A percentile compares a stretch with the other conserved stretches of the same genome.
Conservation (phyloP, 2,329 filamentous ascomycete species). For the Eutypa lata region DNA sequence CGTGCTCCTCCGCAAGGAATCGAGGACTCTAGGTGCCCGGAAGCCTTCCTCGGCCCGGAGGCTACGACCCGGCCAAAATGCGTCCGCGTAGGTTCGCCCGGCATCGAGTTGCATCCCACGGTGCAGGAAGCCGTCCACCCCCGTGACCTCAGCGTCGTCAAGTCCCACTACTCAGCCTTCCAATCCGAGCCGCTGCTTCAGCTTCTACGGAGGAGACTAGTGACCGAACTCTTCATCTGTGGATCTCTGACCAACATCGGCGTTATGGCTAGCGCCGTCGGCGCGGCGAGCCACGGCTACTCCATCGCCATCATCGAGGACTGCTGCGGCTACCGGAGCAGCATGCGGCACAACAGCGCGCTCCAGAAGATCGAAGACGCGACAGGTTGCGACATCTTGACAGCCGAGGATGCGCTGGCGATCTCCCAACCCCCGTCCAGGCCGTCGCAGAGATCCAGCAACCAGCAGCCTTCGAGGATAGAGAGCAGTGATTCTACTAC, state of each 20-base stretch:
- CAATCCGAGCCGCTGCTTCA: constrained; percentile 69
- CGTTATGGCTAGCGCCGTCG: constrained; percentile 86
- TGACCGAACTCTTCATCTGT: constrained; percentile 86
- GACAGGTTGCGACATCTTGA: constrained; percentile 67
- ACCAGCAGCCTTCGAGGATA: constrained; percentile 10
- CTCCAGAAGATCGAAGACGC: constrained; percentile 69
- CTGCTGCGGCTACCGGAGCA: constrained; percentile 77
- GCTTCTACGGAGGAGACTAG: constrained; percentile 76
- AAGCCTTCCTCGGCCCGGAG: constrained; percentile 39
- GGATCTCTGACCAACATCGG: constrained; percentile 85
- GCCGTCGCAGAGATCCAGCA: constrained; percentile 11
- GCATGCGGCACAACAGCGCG: constrained; percentile 66
- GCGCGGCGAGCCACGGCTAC: constrained; percentile 84
- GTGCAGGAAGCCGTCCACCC: constrained; percentile 43
- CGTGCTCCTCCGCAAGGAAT: constrained; percentile 23
- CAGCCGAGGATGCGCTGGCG: constrained; percentile 56
- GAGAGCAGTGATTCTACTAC: constrained; percentile 21
- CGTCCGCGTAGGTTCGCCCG: constrained; percentile 42
- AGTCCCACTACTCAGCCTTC: constrained; percentile 87
- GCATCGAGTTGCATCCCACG: constrained; percentile 41
- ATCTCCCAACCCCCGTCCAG: constrained; percentile 22
- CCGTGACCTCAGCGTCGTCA: constrained; percentile 55
- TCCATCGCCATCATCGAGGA: constrained; percentile 85
- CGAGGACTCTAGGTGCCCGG: constrained; percentile 18
- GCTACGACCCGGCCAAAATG: constrained; percentile 33